Evolutionary conservation across 202 grass and related monocot genomes (phyloP), one percentile per base, ranked within the genome.

Genomic region (Zizania palustris): DNA sequence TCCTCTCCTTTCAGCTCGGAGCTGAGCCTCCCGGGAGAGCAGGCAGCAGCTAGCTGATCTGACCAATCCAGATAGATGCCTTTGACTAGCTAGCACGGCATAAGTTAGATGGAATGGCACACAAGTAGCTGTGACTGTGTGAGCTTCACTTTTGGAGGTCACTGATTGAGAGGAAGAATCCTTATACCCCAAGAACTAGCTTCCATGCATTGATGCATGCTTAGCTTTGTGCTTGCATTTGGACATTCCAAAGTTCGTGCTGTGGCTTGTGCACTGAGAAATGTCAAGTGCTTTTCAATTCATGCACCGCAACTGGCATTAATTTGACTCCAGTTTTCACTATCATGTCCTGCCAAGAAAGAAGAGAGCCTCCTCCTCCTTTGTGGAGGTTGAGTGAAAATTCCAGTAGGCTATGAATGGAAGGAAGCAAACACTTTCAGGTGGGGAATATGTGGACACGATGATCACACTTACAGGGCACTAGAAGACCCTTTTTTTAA

Each of bases 401-500:
- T 35, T 50, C 21, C 10, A 22, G 37, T 9, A 11, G 77, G 44
- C 44, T 77, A 37, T 28, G 66, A 60, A 77, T 21, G 49, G 20
- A 68, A 76, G 43, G 6, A 58, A 34, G 14, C 22, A 54, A 54
- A 54, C 60, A 60, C 61, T 82, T 78, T 28, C 8, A 46, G 55
- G 75, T 55, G 54, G 45, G 48, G 38, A 40, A 69, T 46, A 49
- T 75, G 69, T 84, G 56, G 85, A 83, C 85, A 88, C 63, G 20
- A 34, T 70, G 80, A 84, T 63, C 75, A 84, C 85, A 88, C 63
- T 75, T 70, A 5, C 74, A 75, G 69, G 57, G 63, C 46, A 45
- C 40, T 11, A 54, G 21, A 5, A 46, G 62, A 60, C 22, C 28
- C 28, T 28, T 28, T 65, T 65, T 62, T 46, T 41, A 58, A 50